A percentile compares a stretch with the other conserved stretches of the same genome.
Conservation (phyloP, 139 green algal species). For the Tetradesmus obliquus region DNA sequence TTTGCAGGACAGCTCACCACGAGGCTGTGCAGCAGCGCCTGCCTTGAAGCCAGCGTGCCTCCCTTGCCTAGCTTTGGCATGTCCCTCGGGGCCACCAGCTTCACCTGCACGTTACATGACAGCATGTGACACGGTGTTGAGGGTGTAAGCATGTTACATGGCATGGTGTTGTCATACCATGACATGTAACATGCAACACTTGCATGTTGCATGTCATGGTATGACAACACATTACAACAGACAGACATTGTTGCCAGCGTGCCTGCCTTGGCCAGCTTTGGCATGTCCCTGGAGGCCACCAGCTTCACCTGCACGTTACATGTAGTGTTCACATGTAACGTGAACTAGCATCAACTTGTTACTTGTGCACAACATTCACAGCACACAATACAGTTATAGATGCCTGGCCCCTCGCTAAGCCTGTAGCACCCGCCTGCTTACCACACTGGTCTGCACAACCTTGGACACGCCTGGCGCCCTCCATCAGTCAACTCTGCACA, state of each 20-base stretch:
- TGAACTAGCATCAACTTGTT: no score
- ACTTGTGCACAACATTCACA: background rate
- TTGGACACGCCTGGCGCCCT: no score
- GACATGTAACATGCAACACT: background rate
- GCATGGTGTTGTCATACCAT: background rate
- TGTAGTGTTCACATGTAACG: no score
- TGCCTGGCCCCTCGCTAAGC: no score
- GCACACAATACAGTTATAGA: background rate
- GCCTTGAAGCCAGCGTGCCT: constrained; percentile 66
- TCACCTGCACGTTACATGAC: constrained; percentile 51
- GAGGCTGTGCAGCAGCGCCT: constrained; percentile 64
- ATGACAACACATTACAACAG: background rate
- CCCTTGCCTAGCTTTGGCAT: constrained; percentile 74
- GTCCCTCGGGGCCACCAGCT: constrained; percentile 64
- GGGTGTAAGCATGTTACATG: background rate
- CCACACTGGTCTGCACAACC: no score
- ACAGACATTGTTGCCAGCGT: constrained; percentile 36
- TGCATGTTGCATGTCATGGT: background rate
- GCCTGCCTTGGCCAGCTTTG: constrained; percentile 73
- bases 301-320: constrained; percentile 61
- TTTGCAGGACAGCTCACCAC: background rate
- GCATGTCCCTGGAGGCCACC: constrained; percentile 61
- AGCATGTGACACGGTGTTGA: background rate
- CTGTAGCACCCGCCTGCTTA: no score
- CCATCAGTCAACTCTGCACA: no score